Base-by-base conservation (phyloP, 164 flowering plant genomes). In the Pachysandra terminalis region DNA sequence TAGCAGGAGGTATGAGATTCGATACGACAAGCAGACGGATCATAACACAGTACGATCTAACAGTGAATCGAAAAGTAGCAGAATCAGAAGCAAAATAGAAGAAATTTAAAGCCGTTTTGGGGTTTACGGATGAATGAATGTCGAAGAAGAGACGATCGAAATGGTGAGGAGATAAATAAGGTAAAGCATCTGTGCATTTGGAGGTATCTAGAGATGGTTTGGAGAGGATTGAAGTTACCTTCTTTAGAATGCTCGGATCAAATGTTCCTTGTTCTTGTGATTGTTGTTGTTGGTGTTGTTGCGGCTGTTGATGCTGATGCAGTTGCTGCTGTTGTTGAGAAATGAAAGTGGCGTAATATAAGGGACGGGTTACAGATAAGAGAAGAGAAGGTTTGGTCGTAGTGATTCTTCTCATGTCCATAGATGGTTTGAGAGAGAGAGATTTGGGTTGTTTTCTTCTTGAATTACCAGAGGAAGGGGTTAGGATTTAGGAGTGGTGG, bases 21-120 rank as follows among this genome's bases (percentile, higher is more conserved):
- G 82, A 74, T 28, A 0, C 22, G 56, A 86, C 37, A 48, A 90
- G 85, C 71, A 87, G 32, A 65, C 71, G 81, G 67, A 92, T 81
- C 72, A 92, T 70, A 51, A 79, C 22, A 62, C 89, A 88, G 74
- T 87, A 90, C 32, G 94, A 85, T 58, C 75, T 75, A 45, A 85
- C 73, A 19, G 81, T 75, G 78, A 92, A 90, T 0, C 59, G 80
- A 74, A 78, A 86, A 53, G 74, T 58, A 59, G 51, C 73, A 0
- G 74, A 57, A 2, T 75, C 28, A 6, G 87, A 73, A 0, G 90
- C 90, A 54, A 77, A 75, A 37, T 77, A 74, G 69, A 92, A 86
- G 79, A 92, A 88, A 41, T 78, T 72, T 68, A 88, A 73, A 17
- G 90, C 74, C 1, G 89, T 82, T 57, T 69, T 80, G 6, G 90